Evolutionary conservation across 2,329 filamentous ascomycete genomes (phyloP), one percentile per base, ranked within the genome.

Genomic region (Plectosphaerella cucumerina): DNA sequence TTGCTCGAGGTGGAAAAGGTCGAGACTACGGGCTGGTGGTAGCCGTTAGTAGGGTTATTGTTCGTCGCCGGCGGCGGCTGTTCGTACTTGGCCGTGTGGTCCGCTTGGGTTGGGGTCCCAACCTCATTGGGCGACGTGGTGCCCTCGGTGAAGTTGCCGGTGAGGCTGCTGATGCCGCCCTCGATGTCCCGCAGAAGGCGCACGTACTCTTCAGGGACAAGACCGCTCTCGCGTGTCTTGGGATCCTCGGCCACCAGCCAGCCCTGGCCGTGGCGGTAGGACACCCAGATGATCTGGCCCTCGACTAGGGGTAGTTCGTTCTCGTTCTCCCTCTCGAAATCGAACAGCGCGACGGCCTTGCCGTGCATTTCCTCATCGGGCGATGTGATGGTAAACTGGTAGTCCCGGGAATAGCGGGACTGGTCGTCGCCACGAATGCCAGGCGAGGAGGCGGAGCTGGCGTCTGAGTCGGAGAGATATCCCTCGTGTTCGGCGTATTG

Each of bases 311-410:
- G 90, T 51, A 99, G 74, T 69, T 99, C 94, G 65, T 97, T 99
- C 66, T 97, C 91, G 66, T 97, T 97, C 69, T 97, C 93, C 31
- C 92, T 83, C 60, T 86, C 86, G 70, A 99, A 99, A 65, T 97
- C 92, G 65, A 96, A 99, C 20, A 99, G 76, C 6, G 94, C 94
- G 23, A 99, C 90, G 11, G 91, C 92, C 66, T 96, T 96, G 46
- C 94, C 94, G 64, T 97, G 92, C 82, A 97, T 97, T 68, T 97
- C 91, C 70, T 97, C 93, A 66, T 97, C 94, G 5, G 92, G 91
- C 14, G 90, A 95, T 15, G 90, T 93, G 60, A 96, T 96, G 17
- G 90, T 95, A 67, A 97, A 96, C 61, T 95, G 89, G 66, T 96
- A 97, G 68, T 96, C 90, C 58, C 89, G 84, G 44, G 90, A 95